Percentiles rank a stretch among this genome's conserved stretches.
phyloP scores from a whole-genome alignment of 768 basidiomycete genomes.

The Pleurotus giganteus region DNA sequence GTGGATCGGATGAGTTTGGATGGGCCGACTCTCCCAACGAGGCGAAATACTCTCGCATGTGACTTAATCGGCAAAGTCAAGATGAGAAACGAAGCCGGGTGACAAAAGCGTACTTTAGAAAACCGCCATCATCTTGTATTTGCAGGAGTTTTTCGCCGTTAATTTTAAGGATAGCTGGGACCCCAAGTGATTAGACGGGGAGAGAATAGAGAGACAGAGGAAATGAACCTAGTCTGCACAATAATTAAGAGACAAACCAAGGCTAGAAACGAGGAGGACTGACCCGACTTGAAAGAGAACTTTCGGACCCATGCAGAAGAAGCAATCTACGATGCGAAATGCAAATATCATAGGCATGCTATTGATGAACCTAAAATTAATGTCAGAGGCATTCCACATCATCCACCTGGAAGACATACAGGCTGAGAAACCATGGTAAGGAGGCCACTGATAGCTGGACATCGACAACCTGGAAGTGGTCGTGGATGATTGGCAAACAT shows the following conservation, averaged over 20 bases:
- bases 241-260: not conserved
- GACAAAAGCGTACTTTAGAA: constrained; percentile 70
- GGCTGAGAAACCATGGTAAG: constrained; percentile 95
- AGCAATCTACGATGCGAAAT: constrained; percentile 96
- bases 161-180: constrained; percentile 90
- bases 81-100: not conserved
- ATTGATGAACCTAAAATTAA: constrained; percentile 67
- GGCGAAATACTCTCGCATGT: constrained; percentile 95
- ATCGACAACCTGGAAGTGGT: constrained; percentile 87
- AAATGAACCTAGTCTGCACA: constrained; percentile 16
- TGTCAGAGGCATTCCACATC: not conserved
- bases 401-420: constrained; percentile 52
- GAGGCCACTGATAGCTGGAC: constrained; percentile 97
- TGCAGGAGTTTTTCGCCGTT: constrained; percentile 91
- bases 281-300: constrained; percentile 99
- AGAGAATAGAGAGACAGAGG: constrained; percentile 29
- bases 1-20: constrained; percentile 82
- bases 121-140: constrained; percentile 95
- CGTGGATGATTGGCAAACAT: constrained; percentile 90
- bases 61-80: constrained; percentile 37
- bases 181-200: constrained; percentile 12
- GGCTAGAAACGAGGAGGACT: constrained; percentile 23
- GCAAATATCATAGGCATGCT: constrained; percentile 98
- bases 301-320: constrained; percentile 98
- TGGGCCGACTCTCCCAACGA: constrained; percentile 94